Conservation (phyloP, 371 early-diverging fungal species). For the Syncephalastrum sp. region DNA sequence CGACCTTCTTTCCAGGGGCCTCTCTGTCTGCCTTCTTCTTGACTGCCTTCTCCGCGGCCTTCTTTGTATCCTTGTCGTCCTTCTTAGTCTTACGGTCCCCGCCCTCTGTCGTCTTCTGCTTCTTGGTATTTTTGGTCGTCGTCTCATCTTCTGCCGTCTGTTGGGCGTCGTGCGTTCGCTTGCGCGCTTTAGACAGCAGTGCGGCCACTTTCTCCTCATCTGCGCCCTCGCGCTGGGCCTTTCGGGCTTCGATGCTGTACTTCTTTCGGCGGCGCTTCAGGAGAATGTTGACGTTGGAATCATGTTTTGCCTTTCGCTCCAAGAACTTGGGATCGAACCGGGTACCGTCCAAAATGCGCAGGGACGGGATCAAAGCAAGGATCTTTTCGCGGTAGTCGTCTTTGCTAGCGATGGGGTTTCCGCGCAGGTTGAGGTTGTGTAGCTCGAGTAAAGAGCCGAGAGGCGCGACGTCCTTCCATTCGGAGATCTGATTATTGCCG, state of each 20-base stretch:
- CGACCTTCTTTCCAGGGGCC: slow-evolving; percentile 8
- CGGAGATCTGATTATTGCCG: slow-evolving; percentile 67
- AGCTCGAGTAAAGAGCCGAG: slow-evolving; percentile 60
- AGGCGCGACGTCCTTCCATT: slow-evolving; percentile 66
- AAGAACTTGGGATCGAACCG: slow-evolving; percentile 81
- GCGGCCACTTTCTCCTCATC: slow-evolving; percentile 18
- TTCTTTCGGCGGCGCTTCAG: slow-evolving; percentile 36
- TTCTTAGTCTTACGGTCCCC: neutral
- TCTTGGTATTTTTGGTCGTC: neutral
- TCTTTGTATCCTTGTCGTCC: neutral
- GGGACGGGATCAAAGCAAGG: slow-evolving; percentile 63
- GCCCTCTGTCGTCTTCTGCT: neutral
- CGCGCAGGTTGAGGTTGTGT: slow-evolving; percentile 75
- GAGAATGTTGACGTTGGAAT: slow-evolving; percentile 35
- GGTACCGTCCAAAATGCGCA: slow-evolving; percentile 80
- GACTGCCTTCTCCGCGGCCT: slow-evolving; percentile 16
- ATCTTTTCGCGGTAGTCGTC: slow-evolving; percentile 67
- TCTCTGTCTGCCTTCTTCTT: slow-evolving; percentile 23
- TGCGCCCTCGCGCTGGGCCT: slow-evolving; percentile 21
- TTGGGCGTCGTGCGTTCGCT: slow-evolving; percentile 10
- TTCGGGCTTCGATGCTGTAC: slow-evolving; percentile 23
- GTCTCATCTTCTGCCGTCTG: slow-evolving; percentile 1
- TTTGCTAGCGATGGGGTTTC: slow-evolving; percentile 72
- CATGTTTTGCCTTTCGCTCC: slow-evolving; percentile 61
- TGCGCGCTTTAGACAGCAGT: slow-evolving; percentile 18